Evolutionary conservation across 2,329 filamentous ascomycete genomes (phyloP).

Genomic region (Blastomyces silverae): DNA sequence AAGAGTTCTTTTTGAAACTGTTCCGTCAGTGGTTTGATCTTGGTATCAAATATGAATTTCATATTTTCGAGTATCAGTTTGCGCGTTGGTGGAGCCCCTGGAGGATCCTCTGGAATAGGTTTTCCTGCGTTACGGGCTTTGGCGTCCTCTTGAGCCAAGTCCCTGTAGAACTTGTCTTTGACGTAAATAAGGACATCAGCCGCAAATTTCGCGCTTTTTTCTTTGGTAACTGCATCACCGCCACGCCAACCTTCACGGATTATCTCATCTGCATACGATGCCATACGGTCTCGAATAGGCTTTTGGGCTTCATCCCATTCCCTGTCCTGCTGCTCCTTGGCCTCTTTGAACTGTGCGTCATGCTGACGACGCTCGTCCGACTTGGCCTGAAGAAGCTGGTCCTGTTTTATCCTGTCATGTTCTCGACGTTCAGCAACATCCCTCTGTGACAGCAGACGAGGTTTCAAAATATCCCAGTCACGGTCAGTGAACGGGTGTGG

Average conservation of each 20-base stretch:
- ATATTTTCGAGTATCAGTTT: constrained; percentile 73
- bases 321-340: constrained; percentile 56
- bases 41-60: constrained; percentile 76
- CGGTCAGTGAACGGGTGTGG: constrained; percentile 60
- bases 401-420: constrained; percentile 45
- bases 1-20: constrained; percentile 64
- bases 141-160: constrained; percentile 50
- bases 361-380: constrained; percentile 43
- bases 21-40: constrained; percentile 64
- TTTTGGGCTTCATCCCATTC: constrained; percentile 66
- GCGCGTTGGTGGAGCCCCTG: constrained; percentile 51
- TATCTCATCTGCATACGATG: constrained; percentile 61
- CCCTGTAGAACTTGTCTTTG: constrained; percentile 59
- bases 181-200: constrained; percentile 63
- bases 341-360: constrained; percentile 46
- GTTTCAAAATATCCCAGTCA: constrained; percentile 63
- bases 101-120: constrained; percentile 44
- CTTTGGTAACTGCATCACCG: constrained; percentile 56
- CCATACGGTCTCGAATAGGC: constrained; percentile 59
- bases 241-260: constrained; percentile 60
- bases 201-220: constrained; percentile 62
- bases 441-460: constrained; percentile 60
- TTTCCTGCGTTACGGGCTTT: constrained; percentile 44
- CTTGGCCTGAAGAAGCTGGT: constrained; percentile 42
- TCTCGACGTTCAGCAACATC: constrained; percentile 56